A percentile compares a stretch with the other conserved stretches of the same genome.
These are phyloP conservation scores for Sedum album DNA, from an alignment of 164 flowering plant species.

Conservation along the genomic window DNA sequence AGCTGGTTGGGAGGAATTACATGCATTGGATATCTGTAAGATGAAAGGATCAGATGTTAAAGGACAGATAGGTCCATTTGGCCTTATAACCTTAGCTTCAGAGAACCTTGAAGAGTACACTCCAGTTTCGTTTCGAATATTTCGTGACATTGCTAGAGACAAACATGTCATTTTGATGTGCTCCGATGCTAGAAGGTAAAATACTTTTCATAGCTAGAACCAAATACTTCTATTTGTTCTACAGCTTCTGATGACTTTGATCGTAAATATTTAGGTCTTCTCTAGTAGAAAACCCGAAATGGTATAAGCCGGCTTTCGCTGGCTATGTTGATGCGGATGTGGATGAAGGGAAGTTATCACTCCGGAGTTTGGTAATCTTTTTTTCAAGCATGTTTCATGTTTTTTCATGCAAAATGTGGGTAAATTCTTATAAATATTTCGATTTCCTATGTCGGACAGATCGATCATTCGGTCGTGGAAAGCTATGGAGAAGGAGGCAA, in stretches of 20 bases:
- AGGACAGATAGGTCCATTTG: background rate
- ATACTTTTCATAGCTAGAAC: background rate
- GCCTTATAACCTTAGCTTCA: background rate
- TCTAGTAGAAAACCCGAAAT: background rate
- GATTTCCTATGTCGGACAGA: too few species aligned
- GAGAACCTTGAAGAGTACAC: background rate
- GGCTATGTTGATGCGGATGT: background rate
- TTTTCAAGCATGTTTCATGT: background rate
- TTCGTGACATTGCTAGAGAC: background rate
- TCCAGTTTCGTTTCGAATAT: background rate
- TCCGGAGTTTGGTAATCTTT: background rate
- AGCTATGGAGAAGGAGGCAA: conserved; percentile 1
- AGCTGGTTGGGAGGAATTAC: background rate
- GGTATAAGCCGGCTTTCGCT: background rate
- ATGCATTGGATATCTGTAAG: background rate
- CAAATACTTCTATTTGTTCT: background rate
- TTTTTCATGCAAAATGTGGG: background rate
- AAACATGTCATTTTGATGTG: background rate
- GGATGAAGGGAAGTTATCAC: background rate
- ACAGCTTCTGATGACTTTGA: background rate
- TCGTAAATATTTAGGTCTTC: background rate
- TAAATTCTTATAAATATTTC: too few species aligned
- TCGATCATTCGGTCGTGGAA: background rate
- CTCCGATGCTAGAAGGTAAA: background rate
- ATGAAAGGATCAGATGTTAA: background rate